Base-by-base conservation (phyloP, 1,284 basidiomycete species). In the Exobasidium cylindrosporum region DNA sequence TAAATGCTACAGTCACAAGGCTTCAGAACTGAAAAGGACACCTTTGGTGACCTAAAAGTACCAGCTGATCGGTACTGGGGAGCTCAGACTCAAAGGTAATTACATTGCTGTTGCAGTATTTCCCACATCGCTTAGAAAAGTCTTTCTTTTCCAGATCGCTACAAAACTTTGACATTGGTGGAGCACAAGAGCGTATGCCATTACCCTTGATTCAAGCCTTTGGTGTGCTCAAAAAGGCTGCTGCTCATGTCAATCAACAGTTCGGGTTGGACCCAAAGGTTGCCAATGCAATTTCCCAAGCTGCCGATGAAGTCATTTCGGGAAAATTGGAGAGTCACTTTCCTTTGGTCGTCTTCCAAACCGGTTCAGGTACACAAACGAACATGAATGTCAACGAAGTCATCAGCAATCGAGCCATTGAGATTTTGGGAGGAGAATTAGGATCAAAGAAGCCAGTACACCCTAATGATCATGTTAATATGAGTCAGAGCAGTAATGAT, bases 361-460 rank as follows among this genome's bases (percentile, higher is more conserved):
- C 96, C 53, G 96, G 96, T 62, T 96, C 92, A 62, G 96, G 96
- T 56, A 99, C 96, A 2, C 96, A 99, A 83, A 95, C 91, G 81
- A 99, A 99, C 85, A 99, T 99, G 96, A 99, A 98, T 82, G 91
- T 87, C 66, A 99, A 99, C 82, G 96, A 99, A 86, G 95, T 98
- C 78, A 96, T 99, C 81, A 94, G 92, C 30, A 99, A 99, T 82
- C 89, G 95, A 66, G 96, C 96, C 40, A 99, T 98, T 77, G 92
- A 99, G 83, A 84, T 97, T 69, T 87, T 98, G 66, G 96, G 96
- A 24, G 96, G 96, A 29, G 86, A 96, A 83, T 85, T 97, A 60
- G 96, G 96, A 50, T 91, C 89, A 65, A 99, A 98, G 85, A 92
- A 86, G 79, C 96, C 96, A 29, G 94, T 99, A 11, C 96, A 99